Base-by-base conservation (phyloP, 148 eudicot species). In the Rheum nobile region DNA sequence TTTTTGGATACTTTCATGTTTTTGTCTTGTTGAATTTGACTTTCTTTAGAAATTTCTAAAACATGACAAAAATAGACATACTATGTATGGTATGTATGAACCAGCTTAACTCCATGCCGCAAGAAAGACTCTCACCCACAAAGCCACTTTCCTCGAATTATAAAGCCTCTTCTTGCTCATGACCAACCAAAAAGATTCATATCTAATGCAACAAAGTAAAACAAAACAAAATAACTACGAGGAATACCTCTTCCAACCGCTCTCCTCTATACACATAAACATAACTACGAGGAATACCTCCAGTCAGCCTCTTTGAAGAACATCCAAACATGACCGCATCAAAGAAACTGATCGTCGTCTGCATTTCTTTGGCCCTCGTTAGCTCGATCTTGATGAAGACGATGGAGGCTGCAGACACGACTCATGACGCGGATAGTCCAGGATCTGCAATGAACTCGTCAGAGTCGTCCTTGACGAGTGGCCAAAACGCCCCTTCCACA, bases 361-460 rank as follows among this genome's bases (percentile, higher is more conserved):
- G 75, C 46, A 39, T 80, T 24, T 47, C 74, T 67, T 12, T 76
- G 71, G 13, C 74, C 29, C 26, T 80, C 29, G 46, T 77, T 6
- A 67, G 76, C 79, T 72, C 74, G 24, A 37, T 76, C 0, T 10
- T 76, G 19, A 22, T 74, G 5, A 67, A 63, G 26, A 73, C 26
- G 2, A 31, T 42, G 1, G 63, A 80, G 11, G 79, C 52, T 7
- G 54, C 17, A 3, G 43, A 44, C 9, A 16, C 29, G 29, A 21
- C 0, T 24, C 29, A 70, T n/a, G 28, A 22, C 6, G 4, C 72
- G 6, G 46, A 70, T 35, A 16, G 8, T 39, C 13, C 48, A 21
- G 28, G 39, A 1, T 16, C 72, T 69, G 1, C 12, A 21, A 8
- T 11, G 29, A 57, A 26, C 34, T 24, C 32, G 3, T 57, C 34